phyloP scores from a whole-genome alignment of 441 rosid species.

The Kokia cookei region DNA sequence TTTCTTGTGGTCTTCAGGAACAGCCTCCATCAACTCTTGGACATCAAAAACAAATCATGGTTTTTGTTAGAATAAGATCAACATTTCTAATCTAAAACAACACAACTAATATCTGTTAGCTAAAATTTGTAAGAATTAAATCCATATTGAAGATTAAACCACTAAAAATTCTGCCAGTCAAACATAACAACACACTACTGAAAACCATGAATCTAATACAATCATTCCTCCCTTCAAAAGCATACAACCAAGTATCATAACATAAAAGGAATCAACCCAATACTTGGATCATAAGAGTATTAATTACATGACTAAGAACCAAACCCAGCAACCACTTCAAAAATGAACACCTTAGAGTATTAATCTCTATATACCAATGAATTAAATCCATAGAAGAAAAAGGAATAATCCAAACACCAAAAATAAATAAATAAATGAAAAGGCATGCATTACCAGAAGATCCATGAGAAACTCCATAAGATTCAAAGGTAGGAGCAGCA shows the following conservation, averaged over 20 bases:
- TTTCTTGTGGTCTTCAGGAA: slow-evolving; percentile 79
- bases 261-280: not conserved
- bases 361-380: not conserved
- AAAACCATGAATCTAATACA: not conserved
- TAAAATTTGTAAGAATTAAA: too few relatives aligned
- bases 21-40: slow-evolving; percentile 59
- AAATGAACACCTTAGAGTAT: not conserved
- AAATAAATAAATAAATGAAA: not conserved
- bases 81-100: not conserved
- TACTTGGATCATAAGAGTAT: too few relatives aligned
- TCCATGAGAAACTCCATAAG: slow-evolving; percentile 75
- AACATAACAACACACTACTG: too few relatives aligned
- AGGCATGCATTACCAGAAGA: slow-evolving; percentile 47
- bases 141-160: too few relatives aligned
- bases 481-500: slow-evolving; percentile 68
- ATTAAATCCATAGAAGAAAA: not conserved
- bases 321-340: slow-evolving; percentile 1
- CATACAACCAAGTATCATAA: not conserved
- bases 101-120: too few relatives aligned
- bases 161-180: too few relatives aligned
- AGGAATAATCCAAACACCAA: not conserved
- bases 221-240: not conserved
- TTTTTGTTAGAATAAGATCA: not conserved
- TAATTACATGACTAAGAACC: not conserved
- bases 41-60: not conserved